Percentiles rank a stretch among this genome's conserved stretches.
phyloP scores from a whole-genome alignment of 176 grass and related monocot species.

The Guadua angustifolia region DNA sequence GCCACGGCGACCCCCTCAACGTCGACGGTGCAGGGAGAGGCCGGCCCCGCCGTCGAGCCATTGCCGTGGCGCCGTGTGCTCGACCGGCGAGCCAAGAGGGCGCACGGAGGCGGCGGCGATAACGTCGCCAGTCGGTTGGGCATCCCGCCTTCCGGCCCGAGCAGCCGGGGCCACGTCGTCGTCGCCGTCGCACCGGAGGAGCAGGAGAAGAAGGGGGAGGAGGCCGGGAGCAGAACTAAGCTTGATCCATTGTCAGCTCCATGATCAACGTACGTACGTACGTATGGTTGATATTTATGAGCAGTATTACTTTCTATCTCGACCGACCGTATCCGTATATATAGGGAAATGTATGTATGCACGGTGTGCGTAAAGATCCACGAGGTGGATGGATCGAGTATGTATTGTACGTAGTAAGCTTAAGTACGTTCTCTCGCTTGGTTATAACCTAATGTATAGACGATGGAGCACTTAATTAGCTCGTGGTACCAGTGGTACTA shows the following conservation, averaged over 20 bases:
- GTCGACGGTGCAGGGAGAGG: not conserved
- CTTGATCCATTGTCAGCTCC: not conserved
- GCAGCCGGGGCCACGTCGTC: slow-evolving; percentile 30
- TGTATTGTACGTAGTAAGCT: too few species aligned
- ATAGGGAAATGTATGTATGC: too few species aligned
- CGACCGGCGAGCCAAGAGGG: not conserved
- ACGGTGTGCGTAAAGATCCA: too few species aligned
- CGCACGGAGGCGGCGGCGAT: not conserved
- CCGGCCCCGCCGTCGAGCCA: not conserved
- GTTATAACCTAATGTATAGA: too few species aligned
- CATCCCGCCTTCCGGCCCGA: slow-evolving; percentile 39
- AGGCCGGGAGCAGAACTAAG: too few species aligned
- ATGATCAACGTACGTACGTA: slow-evolving; percentile 5
- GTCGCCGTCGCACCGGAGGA: slow-evolving; percentile 1
- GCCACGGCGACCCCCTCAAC: not conserved
- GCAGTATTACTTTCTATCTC: too few species aligned
- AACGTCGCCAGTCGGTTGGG: not conserved
- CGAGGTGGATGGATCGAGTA: too few species aligned
- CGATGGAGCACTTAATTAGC: too few species aligned
- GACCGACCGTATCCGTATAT: too few species aligned
- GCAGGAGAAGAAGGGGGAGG: not conserved
- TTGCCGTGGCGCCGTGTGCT: slow-evolving; percentile 19
- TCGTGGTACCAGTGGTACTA: too few species aligned
- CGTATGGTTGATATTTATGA: too few species aligned
- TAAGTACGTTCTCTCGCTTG: too few species aligned